Percentiles rank a stretch among this genome's conserved stretches.
phyloP scores from a whole-genome alignment of 345 rosid species.

The Kandelia obovata region DNA sequence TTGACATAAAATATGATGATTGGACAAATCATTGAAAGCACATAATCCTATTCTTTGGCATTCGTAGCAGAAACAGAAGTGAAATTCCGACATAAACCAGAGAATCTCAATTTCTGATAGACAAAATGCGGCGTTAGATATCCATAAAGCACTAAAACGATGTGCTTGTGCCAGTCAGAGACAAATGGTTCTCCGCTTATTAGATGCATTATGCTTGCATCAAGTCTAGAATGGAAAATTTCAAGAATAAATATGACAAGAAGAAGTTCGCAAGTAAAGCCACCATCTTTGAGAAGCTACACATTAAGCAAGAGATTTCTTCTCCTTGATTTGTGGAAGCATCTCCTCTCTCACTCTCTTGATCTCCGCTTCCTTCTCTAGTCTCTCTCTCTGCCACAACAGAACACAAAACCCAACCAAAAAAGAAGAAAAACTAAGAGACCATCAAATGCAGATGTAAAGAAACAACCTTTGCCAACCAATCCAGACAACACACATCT shows the following conservation, averaged over 20 bases:
- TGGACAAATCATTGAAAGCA: too few relatives aligned
- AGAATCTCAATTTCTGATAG: conserved; percentile 1
- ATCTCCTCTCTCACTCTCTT: conserved; percentile 24
- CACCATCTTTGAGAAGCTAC: not conserved
- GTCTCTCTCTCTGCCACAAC: conserved; percentile 19
- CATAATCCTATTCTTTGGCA: too few relatives aligned
- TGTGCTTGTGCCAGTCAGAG: not conserved
- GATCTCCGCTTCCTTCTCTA: conserved; percentile 27
- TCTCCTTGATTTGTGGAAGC: conserved; percentile 18
- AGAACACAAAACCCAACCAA: not conserved
- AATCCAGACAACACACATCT: too few relatives aligned
- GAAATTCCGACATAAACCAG: not conserved
- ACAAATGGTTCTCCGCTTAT: conserved; percentile 2
- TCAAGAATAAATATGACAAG: not conserved
- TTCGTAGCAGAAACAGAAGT: not conserved
- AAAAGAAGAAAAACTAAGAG: not conserved
- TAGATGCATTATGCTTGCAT: not conserved
- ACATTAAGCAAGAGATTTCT: conserved; percentile 6
- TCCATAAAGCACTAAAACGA: not conserved
- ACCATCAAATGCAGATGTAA: not conserved
- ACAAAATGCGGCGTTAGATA: not conserved
- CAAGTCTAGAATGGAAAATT: not conserved
- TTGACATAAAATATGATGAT: too few relatives aligned
- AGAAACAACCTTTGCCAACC: too few relatives aligned
- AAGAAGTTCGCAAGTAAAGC: not conserved